Base-by-base conservation (phyloP, 441 rosid genomes). In the Gossypium gossypioides region DNA sequence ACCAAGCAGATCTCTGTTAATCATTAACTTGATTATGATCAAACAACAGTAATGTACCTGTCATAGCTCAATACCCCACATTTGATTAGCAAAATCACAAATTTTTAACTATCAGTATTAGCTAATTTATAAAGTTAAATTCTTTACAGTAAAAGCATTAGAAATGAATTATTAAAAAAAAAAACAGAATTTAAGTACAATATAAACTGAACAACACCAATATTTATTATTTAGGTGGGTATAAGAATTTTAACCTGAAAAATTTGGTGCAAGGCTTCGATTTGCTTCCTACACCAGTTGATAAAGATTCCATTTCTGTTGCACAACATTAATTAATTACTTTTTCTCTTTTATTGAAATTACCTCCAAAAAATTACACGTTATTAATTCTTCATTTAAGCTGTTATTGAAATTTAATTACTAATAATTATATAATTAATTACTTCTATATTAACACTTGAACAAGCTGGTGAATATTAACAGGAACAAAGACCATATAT, bases 181-280 rank as follows among this genome's bases (percentile, higher is more conserved):
- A 44, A 59, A 69, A 58, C 78, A 52, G 64, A 86, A 81, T 83
- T 79, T 77, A 77, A 75, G 72, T 27, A 52, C 2, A 68, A 25
- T 7, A 50, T 51, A 50, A 68, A 68, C 29, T 27, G 16, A n/a
- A 27, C 1, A 50, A n/a, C 8, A 8, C 24, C 21, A 67, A 64
- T 74, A 77, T 62, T 87, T 72, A 80, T 87, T 72, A 80, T 81
- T 85, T 85, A 81, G 84, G 81, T 78, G 81, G 79, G 88, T 80
- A 68, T 76, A 86, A 50, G 71, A 90, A 90, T 86, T 81, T 78
- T 85, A 90, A 90, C 99, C 99, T 95, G 99, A 92, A 95, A 95
- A 92, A 95, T 87, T 95, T 95, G 84, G 97, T 95, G 99, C 99
- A 95, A 82, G 99, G 97, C 99, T 95, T 95, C 93, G 97, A 90